These are phyloP conservation scores for Nicotiana otophora DNA, from an alignment of 257 asterid genomes.

Conservation along the genomic window DNA sequence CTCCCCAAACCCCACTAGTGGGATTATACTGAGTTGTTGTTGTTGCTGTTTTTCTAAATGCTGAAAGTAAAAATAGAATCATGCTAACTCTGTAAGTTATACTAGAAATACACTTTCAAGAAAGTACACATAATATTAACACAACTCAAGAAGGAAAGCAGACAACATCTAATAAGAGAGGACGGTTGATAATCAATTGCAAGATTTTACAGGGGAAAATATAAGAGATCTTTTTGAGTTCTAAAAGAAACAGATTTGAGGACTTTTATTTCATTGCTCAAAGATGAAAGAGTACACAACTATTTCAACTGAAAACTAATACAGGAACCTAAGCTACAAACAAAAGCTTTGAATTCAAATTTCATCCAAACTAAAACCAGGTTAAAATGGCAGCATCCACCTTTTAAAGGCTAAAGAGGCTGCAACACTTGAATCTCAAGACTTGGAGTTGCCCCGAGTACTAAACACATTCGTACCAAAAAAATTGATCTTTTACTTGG, in stretches of 20 bases:
- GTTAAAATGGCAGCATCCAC: not conserved
- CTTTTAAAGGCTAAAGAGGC: not conserved
- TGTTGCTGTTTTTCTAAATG: not conserved
- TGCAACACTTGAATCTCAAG: conserved; percentile 9
- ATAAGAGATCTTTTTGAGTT: too few relatives aligned
- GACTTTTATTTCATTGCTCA: not conserved
- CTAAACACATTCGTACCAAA: not conserved
- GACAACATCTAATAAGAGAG: not conserved
- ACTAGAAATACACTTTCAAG: not conserved
- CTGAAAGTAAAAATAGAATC: not conserved
- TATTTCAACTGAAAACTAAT: not conserved
- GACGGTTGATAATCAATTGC: too few relatives aligned
- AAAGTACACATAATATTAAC: not conserved
- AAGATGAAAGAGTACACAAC: not conserved
- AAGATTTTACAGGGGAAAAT: too few relatives aligned
- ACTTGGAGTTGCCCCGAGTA: conserved; percentile 7
- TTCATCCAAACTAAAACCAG: not conserved
- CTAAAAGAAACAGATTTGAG: not conserved
- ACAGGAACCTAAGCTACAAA: not conserved
- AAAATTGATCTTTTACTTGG: conserved; percentile 38
- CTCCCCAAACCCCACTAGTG: too few relatives aligned
- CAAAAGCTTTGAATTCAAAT: not conserved
- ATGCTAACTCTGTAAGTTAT: not conserved
- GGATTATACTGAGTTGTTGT: too few relatives aligned
- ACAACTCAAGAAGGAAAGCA: not conserved